Conservation (phyloP, 2,329 filamentous ascomycete species). For the Metarhizium rileyi region DNA sequence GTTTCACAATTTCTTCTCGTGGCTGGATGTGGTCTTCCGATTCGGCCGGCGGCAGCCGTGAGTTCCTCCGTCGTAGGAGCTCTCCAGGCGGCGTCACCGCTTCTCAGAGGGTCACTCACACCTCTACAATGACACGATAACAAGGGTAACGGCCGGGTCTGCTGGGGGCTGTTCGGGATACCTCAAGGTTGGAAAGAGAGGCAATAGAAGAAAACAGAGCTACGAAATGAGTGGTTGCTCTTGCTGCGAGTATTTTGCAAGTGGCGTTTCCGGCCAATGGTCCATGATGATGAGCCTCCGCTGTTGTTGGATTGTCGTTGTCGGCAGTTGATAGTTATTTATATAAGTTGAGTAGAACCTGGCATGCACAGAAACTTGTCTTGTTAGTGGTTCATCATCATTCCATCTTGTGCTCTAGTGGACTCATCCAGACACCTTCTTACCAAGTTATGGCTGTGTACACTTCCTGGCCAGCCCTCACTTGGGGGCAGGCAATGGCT, state of each 20-base stretch:
- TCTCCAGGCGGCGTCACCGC: not conserved
- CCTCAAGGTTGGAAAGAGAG: not conserved
- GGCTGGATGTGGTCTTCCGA: not conserved
- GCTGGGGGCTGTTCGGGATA: not conserved
- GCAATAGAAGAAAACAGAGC: not conserved
- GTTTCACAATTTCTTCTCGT: not conserved
- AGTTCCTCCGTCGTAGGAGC: not conserved
- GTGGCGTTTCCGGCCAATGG: not conserved
- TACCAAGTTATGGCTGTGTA: slow-evolving; percentile 8
- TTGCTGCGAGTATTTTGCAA: not conserved
- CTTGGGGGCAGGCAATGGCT: slow-evolving; percentile 17
- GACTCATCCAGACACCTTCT: not conserved
- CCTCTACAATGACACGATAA: not conserved
- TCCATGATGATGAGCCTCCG: too few species aligned
- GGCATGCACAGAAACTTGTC: not conserved
- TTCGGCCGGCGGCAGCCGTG: not conserved
- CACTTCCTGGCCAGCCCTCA: slow-evolving; percentile 13
- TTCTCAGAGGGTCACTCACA: not conserved
- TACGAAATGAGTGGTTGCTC: not conserved
- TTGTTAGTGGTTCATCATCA: not conserved
- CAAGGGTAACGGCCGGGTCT: not conserved
- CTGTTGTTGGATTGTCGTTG: too few species aligned
- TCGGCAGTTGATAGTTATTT: not conserved
- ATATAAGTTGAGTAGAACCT: not conserved
- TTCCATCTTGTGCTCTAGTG: not conserved